Conservation (phyloP, 176 grass and related monocot species). For the Pharus latifolius region DNA sequence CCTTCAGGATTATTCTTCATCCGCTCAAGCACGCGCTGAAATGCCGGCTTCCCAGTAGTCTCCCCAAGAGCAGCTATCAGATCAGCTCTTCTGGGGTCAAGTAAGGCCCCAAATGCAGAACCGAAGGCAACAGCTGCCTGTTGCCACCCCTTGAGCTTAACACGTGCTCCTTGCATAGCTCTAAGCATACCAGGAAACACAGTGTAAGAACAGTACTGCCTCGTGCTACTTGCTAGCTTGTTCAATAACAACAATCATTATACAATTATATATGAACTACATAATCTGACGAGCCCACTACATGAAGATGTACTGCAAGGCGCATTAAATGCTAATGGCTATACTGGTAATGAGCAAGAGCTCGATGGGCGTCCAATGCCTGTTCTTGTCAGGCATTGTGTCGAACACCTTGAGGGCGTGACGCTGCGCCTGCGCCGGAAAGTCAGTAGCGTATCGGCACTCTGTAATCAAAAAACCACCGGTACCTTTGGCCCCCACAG, state of each 20-base stretch:
- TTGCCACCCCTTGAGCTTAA: constrained; percentile 83
- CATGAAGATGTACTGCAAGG: not conserved
- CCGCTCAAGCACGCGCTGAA: constrained; percentile 55
- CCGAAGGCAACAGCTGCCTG: constrained; percentile 81
- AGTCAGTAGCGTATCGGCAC: too few relatives aligned
- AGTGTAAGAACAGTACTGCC: not conserved
- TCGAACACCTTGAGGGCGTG: not conserved
- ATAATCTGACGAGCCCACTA: not conserved
- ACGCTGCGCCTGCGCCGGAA: not conserved
- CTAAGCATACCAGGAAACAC: not conserved
- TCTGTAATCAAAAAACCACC: too few relatives aligned
- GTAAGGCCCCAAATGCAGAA: constrained; percentile 75
- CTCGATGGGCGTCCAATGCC: not conserved
- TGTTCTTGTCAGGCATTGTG: not conserved
- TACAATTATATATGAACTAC: not conserved
- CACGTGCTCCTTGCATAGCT: constrained; percentile 51
- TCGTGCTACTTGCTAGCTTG: not conserved
- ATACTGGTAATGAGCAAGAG: not conserved
- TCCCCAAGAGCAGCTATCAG: constrained; percentile 90
- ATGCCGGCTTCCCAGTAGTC: constrained; percentile 80
- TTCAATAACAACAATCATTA: not conserved
- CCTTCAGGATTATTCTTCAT: constrained; percentile 85
- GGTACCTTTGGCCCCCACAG: too few relatives aligned
- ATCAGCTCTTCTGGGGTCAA: constrained; percentile 89
- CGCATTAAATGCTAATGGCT: not conserved